A percentile compares a stretch with the other conserved stretches of the same genome.
phyloP scores from a whole-genome alignment of 176 grass and related monocot species.

The Triticum urartu region DNA sequence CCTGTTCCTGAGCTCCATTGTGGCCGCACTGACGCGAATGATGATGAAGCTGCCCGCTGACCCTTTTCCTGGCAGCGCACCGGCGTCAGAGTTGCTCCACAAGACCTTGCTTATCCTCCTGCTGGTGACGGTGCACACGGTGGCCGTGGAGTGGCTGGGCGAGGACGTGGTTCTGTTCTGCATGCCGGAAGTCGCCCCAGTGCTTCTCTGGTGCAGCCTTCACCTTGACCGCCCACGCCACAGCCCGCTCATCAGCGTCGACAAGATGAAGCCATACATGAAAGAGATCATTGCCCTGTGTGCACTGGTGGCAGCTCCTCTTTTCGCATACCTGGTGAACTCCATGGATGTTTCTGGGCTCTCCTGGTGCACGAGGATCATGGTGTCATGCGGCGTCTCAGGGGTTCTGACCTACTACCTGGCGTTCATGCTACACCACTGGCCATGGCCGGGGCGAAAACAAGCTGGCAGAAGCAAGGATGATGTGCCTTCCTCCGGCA shows the following conservation, averaged over 20 bases:
- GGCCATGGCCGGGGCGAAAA: background rate
- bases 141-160: background rate
- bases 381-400: slow-evolving; percentile 11
- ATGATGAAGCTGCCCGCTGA: background rate
- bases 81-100: background rate
- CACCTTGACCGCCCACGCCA: background rate
- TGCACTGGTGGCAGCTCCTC: background rate
- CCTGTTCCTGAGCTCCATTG: slow-evolving; percentile 20
- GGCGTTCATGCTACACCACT: background rate
- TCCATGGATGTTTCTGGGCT: background rate
- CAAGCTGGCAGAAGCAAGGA: background rate
- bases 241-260: background rate
- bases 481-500: background rate
- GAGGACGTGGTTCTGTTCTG: background rate
- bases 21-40: slow-evolving; percentile 16
- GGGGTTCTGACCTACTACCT: background rate
- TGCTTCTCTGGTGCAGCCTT: slow-evolving; percentile 16
- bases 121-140: background rate
- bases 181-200: background rate
- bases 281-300: background rate
- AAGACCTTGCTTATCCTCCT: background rate
- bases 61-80: background rate
- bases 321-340: background rate
- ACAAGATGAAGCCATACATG: background rate
- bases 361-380: background rate